These are phyloP conservation scores for Podospora tetraspora DNA, from an alignment of 495 filamentous ascomycete species.

Conservation along the genomic window DNA sequence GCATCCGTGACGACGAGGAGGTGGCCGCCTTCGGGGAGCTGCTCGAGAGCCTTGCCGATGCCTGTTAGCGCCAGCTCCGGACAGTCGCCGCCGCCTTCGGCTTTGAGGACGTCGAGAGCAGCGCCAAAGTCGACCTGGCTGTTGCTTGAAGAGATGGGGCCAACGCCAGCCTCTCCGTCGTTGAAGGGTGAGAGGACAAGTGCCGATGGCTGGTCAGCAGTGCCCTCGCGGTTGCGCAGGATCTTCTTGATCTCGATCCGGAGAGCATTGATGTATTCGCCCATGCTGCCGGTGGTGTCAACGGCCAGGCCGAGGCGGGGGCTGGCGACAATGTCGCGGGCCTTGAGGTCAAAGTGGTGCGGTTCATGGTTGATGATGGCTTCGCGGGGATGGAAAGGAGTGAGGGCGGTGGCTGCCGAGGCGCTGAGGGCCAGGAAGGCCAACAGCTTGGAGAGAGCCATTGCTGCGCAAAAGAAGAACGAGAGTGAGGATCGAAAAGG, in stretches of 20 bases:
- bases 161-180: background rate
- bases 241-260: background rate
- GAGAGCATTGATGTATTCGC: slow-evolving; percentile 1
- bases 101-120: background rate
- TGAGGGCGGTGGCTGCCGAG: background rate
- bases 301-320: slow-evolving; percentile 6
- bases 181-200: slow-evolving; percentile 6
- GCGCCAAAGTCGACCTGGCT: slow-evolving; percentile 2
- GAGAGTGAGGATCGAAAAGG: background rate
- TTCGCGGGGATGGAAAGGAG: background rate
- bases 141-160: background rate
- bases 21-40: background rate
- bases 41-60: background rate
- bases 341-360: background rate
- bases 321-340: background rate
- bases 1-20: slow-evolving; percentile 11
- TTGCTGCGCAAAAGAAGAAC: background rate
- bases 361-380: background rate
- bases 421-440: background rate
- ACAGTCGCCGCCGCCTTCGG: slow-evolving; percentile 4
- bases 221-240: background rate
- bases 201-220: background rate
- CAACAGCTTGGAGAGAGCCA: background rate
- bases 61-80: slow-evolving; percentile 3
- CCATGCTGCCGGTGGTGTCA: slow-evolving; percentile 15